A percentile compares a stretch with the other conserved stretches of the same genome.
phyloP scores from a whole-genome alignment of 495 filamentous ascomycete species.

The Talaromyces wortmannii region DNA sequence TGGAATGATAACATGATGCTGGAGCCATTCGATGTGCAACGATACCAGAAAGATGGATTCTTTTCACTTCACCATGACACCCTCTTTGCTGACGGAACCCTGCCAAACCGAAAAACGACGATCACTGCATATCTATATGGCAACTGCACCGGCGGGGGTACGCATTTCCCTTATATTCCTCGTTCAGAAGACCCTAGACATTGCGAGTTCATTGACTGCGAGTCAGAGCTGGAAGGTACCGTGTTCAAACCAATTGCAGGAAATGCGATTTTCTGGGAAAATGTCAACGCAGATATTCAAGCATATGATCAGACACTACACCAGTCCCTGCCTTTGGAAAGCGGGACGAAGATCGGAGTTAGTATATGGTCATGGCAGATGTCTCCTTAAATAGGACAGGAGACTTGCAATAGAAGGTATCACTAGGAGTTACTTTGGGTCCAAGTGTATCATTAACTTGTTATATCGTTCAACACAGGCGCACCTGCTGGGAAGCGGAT shows the following conservation, averaged over 20 bases:
- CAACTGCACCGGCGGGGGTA: slow-evolving; percentile 15
- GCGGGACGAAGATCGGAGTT: slow-evolving; percentile 38
- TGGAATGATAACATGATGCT: background rate
- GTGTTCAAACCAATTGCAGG: slow-evolving; percentile 37
- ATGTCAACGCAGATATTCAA: slow-evolving; percentile 30
- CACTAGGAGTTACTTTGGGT: too few relatives aligned
- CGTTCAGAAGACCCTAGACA: slow-evolving; percentile 6
- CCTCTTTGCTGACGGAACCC: slow-evolving; percentile 3
- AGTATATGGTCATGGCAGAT: slow-evolving; percentile 15
- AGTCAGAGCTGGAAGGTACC: slow-evolving; percentile 12
- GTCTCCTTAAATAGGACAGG: too few relatives aligned
- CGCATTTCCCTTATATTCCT: slow-evolving; percentile 9
- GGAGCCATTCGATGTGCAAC: background rate
- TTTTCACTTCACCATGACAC: slow-evolving; percentile 13
- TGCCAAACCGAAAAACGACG: slow-evolving; percentile 6
- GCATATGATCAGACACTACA: slow-evolving; percentile 39
- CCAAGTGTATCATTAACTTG: too few relatives aligned
- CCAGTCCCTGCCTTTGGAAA: slow-evolving; percentile 35
- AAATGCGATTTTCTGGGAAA: slow-evolving; percentile 43
- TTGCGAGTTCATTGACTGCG: slow-evolving; percentile 30
- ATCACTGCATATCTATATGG: slow-evolving; percentile 12
- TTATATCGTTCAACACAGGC: too few relatives aligned
- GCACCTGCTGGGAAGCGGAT: too few relatives aligned
- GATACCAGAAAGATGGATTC: slow-evolving; percentile 10
- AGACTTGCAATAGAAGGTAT: too few relatives aligned